These are phyloP conservation scores for Clarireedia homoeocarpa DNA, from an alignment of 2,329 filamentous ascomycete genomes.

Conservation along the genomic window DNA sequence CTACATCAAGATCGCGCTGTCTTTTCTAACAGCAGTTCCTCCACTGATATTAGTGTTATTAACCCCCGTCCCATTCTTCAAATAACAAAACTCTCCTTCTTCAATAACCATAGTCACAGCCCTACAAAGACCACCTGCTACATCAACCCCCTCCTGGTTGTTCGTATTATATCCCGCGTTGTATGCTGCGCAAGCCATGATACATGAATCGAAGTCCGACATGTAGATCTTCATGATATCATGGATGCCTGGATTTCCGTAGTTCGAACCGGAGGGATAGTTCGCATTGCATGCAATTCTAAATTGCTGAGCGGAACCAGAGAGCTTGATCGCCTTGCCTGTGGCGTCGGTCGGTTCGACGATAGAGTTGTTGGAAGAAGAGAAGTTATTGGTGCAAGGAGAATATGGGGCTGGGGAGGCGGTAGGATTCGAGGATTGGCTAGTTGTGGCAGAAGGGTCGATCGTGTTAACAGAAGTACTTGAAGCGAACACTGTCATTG, in stretches of 20 bases:
- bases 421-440: not conserved
- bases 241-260: constrained; percentile 1
- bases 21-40: not conserved
- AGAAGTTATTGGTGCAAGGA: not conserved
- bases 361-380: not conserved
- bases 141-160: not conserved
- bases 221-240: constrained; percentile 10
- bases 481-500: not conserved
- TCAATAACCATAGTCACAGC: constrained; percentile 4
- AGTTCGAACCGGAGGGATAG: not conserved
- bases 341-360: not conserved
- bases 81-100: constrained; percentile 7
- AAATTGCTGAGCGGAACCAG: not conserved
- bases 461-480: not conserved
- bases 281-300: constrained; percentile 7
- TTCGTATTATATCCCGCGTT: not conserved
- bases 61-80: constrained; percentile 10
- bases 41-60: constrained; percentile 6
- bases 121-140: constrained; percentile 1
- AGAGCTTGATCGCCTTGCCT: not conserved
- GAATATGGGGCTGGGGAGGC: not conserved
- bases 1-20: constrained; percentile 8
- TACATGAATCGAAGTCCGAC: not conserved
- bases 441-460: not conserved
- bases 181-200: constrained; percentile 7